phyloP scores from a whole-genome alignment of 192 early-diverging fungal genomes.

The Coemansia sp. region DNA sequence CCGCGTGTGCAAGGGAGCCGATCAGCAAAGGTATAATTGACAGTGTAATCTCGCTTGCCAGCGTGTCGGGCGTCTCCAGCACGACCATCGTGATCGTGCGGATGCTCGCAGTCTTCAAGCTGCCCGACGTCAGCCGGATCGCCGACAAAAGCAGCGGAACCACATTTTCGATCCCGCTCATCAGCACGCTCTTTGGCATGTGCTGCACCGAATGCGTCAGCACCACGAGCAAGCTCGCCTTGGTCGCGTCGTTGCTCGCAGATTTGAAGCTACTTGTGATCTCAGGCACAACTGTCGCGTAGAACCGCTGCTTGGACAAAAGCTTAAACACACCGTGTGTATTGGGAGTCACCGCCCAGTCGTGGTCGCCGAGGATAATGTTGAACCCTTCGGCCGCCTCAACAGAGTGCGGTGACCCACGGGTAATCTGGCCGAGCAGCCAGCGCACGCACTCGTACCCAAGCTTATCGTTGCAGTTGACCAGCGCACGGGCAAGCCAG shows the following conservation, averaged over 20 bases:
- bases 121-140: conserved; percentile 60
- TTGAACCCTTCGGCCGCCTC: conserved; percentile 67
- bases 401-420: not conserved
- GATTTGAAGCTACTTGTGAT: conserved; percentile 57
- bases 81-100: conserved; percentile 74
- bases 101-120: conserved; percentile 70
- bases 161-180: conserved; percentile 72
- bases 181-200: conserved; percentile 78
- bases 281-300: conserved; percentile 70
- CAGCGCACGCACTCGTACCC: conserved; percentile 40
- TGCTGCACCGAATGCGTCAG: conserved; percentile 80
- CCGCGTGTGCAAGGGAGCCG: conserved; percentile 4
- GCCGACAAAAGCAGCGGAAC: conserved; percentile 80
- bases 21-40: conserved; percentile 33
- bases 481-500: conserved; percentile 45
- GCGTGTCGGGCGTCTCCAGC: conserved; percentile 65
- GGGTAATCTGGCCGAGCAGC: conserved; percentile 30
- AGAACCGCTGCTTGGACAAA: conserved; percentile 85
- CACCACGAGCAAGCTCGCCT: conserved; percentile 73
- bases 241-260: conserved; percentile 48
- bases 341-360: conserved; percentile 66
- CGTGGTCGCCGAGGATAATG: conserved; percentile 72
- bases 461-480: conserved; percentile 36
- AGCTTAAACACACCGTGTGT: conserved; percentile 54
- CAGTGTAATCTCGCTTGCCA: conserved; percentile 32